phyloP scores from a whole-genome alignment of 2,329 filamentous ascomycete species.

The Xylariales sp. region DNA sequence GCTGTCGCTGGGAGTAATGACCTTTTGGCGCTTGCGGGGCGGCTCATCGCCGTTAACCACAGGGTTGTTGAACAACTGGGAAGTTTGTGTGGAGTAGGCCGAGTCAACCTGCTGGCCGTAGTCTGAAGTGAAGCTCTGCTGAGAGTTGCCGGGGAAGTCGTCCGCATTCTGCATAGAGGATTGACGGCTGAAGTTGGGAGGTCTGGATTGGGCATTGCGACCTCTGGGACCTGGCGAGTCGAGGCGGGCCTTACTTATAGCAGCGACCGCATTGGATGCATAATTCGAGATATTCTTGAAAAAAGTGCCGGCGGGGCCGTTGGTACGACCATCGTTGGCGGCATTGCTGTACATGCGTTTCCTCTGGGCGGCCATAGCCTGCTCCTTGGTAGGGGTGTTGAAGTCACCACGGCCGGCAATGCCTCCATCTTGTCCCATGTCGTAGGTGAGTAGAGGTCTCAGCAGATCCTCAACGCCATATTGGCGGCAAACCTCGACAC shows the following conservation, averaged over 20 bases:
- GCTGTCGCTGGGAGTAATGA: conserved; percentile 53
- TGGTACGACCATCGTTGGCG: conserved; percentile 62
- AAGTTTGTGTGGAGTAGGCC: conserved; percentile 58
- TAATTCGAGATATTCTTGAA: conserved; percentile 96
- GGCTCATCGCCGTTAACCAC: conserved; percentile 71
- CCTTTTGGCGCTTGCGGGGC: conserved; percentile 71
- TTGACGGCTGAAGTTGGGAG: conserved; percentile 67
- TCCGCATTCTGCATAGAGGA: conserved; percentile 67
- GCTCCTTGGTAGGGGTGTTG: conserved; percentile 96
- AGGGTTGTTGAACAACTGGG: conserved; percentile 40
- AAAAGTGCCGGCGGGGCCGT: conserved; percentile 75
- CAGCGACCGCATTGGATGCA: conserved; percentile 87
- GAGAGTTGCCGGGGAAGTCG: conserved; percentile 68
- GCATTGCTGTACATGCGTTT: conserved; percentile 82
- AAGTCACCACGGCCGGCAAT: conserved; percentile 68
- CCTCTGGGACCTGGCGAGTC: conserved; percentile 76
- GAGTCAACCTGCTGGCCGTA: conserved; percentile 71
- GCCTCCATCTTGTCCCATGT: conserved; percentile 73
- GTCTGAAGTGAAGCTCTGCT: conserved; percentile 78
- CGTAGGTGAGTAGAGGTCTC: conserved; percentile 71
- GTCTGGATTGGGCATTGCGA: conserved; percentile 59
- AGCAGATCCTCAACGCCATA: conserved; percentile 74
- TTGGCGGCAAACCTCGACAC: conserved; percentile 83
- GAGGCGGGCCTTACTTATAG: conserved; percentile 92
- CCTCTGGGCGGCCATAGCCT: conserved; percentile 92